These are phyloP conservation scores for Endotrypanum monterogeii DNA, from an alignment of 208 protist genomes.

Conservation along the genomic window DNA sequence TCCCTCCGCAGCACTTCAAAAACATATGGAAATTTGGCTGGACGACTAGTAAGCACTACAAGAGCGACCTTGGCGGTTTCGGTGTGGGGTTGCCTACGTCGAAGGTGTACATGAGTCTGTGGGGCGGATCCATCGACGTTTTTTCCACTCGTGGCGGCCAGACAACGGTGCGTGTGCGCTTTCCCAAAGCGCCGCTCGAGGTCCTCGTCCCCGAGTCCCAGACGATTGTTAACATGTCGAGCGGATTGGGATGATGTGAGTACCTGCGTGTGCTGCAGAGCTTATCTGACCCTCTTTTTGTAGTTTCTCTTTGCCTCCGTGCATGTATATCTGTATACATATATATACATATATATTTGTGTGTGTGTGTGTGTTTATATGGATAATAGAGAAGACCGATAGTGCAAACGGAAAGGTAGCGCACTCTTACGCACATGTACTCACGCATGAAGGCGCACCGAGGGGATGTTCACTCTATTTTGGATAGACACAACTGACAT, in stretches of 20 bases:
- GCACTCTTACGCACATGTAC: too few relatives aligned
- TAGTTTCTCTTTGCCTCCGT: background rate
- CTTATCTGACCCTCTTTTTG: too few relatives aligned
- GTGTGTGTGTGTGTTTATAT: too few relatives aligned
- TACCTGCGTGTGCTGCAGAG: background rate
- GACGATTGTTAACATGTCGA: background rate
- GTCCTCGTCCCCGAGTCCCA: conserved; percentile 41
- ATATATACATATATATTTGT: background rate
- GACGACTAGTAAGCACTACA: conserved; percentile 71
- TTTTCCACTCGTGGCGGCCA: conserved; percentile 45
- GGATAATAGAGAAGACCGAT: too few relatives aligned
- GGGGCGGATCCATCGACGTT: conserved; percentile 74
- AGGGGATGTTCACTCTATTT: too few relatives aligned
- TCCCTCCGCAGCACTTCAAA: conserved; percentile 37
- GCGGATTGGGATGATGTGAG: background rate
- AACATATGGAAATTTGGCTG: conserved; percentile 90
- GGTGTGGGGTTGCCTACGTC: conserved; percentile 82
- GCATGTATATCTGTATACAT: background rate
- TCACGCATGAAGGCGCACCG: too few relatives aligned
- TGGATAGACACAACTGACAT: too few relatives aligned
- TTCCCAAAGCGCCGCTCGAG: conserved; percentile 75
- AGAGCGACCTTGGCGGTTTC: conserved; percentile 73
- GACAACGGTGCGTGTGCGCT: conserved; percentile 82
- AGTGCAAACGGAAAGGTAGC: too few relatives aligned
- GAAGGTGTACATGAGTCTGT: conserved; percentile 89